phyloP scores from a whole-genome alignment of 2,329 filamentous ascomycete species.

The Diplocarpon mali region DNA sequence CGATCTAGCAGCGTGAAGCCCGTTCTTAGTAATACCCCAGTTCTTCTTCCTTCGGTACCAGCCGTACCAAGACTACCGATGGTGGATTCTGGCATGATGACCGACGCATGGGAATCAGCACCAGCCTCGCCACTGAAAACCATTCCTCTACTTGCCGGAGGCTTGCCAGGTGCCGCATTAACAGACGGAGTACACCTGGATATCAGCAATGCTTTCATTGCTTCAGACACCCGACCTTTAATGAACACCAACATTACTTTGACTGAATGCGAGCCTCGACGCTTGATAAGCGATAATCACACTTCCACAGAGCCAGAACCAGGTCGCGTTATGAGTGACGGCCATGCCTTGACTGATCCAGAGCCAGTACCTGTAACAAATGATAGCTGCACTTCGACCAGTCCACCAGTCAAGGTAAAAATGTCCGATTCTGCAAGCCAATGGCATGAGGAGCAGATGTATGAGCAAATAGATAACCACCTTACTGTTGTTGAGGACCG shows the following conservation, averaged over 20 bases:
- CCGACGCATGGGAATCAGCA: conserved; percentile 40
- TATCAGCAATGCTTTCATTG: not conserved
- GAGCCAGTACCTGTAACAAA: conserved; percentile 10
- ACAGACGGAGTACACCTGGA: not conserved
- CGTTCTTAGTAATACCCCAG: conserved; percentile 12
- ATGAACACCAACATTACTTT: conserved; percentile 7
- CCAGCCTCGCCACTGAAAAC: conserved; percentile 15
- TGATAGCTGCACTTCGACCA: conserved; percentile 14
- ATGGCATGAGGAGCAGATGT: conserved; percentile 22
- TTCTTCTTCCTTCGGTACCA: conserved; percentile 40
- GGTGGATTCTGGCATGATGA: conserved; percentile 51
- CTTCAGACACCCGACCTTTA: conserved; percentile 2
- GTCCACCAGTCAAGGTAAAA: conserved; percentile 8
- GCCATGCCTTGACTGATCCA: conserved; percentile 11
- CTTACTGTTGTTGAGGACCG: conserved; percentile 15
- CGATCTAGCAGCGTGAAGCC: conserved; percentile 24
- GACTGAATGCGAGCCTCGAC: conserved; percentile 9
- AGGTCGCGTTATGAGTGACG: conserved; percentile 7
- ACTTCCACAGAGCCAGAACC: conserved; percentile 11
- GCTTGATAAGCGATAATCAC: conserved; percentile 11
- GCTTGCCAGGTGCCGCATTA: conserved; percentile 12
- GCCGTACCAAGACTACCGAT: conserved; percentile 39
- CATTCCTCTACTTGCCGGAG: conserved; percentile 13
- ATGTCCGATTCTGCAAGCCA: conserved; percentile 25
- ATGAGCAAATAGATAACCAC: conserved; percentile 9